Conservation (phyloP, 805 yeast species). For the Yamadazyma olivae region DNA sequence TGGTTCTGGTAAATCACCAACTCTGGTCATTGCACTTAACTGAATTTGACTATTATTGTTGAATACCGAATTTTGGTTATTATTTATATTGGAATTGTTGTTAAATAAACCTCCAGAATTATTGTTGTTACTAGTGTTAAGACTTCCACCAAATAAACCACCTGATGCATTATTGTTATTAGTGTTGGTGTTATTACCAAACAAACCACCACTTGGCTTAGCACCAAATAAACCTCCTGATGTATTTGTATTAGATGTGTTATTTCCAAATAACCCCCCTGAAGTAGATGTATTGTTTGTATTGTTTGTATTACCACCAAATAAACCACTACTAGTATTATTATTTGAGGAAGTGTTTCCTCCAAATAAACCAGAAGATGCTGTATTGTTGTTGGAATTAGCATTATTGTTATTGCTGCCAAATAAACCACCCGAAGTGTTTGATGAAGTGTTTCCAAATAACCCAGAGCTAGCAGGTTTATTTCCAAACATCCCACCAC, state of each 20-base stretch:
- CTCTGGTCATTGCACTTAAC: constrained; percentile 71
- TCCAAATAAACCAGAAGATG: constrained; percentile 18
- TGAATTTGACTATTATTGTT: constrained; percentile 16
- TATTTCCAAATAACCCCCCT: constrained; percentile 23
- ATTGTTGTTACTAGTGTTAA: constrained; percentile 9
- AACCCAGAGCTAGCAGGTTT: constrained; percentile 12
- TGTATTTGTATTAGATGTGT: too few species aligned
- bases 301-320: constrained; percentile 13
- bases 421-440: constrained; percentile 1
- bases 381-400: constrained; percentile 11
- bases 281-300: constrained; percentile 11
- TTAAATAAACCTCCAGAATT: constrained; percentile 14
- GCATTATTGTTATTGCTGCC: constrained; percentile 11
- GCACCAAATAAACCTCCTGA: constrained; percentile 28
- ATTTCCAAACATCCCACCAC: constrained; percentile 11
- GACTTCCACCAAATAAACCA: constrained; percentile 12
- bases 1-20: constrained; percentile 71
- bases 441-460: constrained; percentile 13
- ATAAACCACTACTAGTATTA: constrained; percentile 19
- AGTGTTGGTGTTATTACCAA: constrained; percentile 10
- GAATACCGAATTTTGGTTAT: constrained; percentile 3
- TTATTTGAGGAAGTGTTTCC: constrained; percentile 6
- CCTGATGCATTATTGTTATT: constrained; percentile 8
- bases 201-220: constrained; percentile 8
- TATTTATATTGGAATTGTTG: constrained; percentile 1